Base-by-base conservation (phyloP, 768 basidiomycete genomes). In the Cystofilobasidium ferigula region DNA sequence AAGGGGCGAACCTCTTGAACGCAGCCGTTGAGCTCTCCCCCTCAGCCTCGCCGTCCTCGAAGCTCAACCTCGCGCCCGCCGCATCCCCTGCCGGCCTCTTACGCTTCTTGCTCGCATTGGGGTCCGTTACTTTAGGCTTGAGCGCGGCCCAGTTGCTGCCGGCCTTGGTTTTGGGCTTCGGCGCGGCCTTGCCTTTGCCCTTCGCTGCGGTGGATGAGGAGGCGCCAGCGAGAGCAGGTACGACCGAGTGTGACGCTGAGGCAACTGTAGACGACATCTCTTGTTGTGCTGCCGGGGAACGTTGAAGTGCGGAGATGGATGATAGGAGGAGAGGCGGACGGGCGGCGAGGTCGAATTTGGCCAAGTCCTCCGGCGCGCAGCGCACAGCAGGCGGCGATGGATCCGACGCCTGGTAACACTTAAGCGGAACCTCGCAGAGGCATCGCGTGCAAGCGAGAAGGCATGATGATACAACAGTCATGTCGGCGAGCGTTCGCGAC, bases 91-190 rank as follows among this genome's bases (percentile, higher is more conserved):
- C 24, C 34, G 48, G 48, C 59, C 65, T 32, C 35, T 67, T 67
- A 12, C 65, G 60, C 42, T 67, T 67, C 65, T 67, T 67, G 20
- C 47, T 51, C 9, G 45, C 47, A 18, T 32, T 42, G 24, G 65
- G 20, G 24, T 59, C 48, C 14, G 65, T 36, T 22, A 67, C 53
- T 24, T 48, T 61, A 9, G 58, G 38, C 54, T 67, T 67, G 30
- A 67, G 59, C 43, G 65, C 65, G 22, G 65, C 65, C 65, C 65
- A 67, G 60, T 67, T 67, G 59, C 47, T 36, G 14, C 60, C 59
- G 1, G 65, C 32, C 28, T 67, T 67, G 6, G 48, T 13, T 35
- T 66, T 66, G 30, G 58, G 57, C 26, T 65, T 62, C 8, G 61
- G n/a, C 32, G 34, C 14, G 22, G 47, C 28, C 36, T 57, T 64